Base-by-base conservation (phyloP, 2,329 filamentous ascomycete genomes). In the Neodidymelliopsis sp. region DNA sequence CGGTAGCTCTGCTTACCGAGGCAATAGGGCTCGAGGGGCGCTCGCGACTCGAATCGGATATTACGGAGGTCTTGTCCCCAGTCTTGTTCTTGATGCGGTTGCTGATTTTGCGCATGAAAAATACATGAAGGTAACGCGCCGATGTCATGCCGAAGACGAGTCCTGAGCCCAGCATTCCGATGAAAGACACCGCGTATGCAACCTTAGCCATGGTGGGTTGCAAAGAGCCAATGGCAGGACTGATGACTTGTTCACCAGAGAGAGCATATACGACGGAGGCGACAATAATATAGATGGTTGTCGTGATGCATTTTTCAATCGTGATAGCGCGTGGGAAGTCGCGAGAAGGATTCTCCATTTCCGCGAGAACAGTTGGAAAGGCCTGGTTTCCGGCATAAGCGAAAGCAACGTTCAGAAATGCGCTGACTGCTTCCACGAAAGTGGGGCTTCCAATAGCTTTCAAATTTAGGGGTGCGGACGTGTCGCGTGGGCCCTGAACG, bases 321-420 rank as follows among this genome's bases (percentile, higher is more conserved):
- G 58, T 60, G 18, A 67, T 52, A 4, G 63, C 60, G 13, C 57
- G 59, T 7, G 62, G 60, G 20, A 63, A 67, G 34, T 67, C 62
- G 24, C 56, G 55, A 22, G 54, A 60, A 6, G 63, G 60, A 35
- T 65, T 60, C 24, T 63, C 55, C 63, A 67, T 65, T 13, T 67
- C 62, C 4, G 56, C 59, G 11, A 67, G 46, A 12, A 67, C 62
- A 2, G 62, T 65, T 1, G 61, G 61, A 4, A 66, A 66, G 2
- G 63, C 62, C 35, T 66, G 63, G 29, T 64, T 65, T n/a, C 63
- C 63, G 3, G 62, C 53, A 23, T 60, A 66, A 6, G 63, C 59
- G 42, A 66, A 66, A 2, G 59, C 62, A 28, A 65, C 64, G 41
- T 66, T 66, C 34, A 66, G 56, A 35, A 65, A 62, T 1, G 62